Evolutionary conservation across 768 basidiomycete genomes (phyloP).

Genomic region (Tricholoma matsutake): DNA sequence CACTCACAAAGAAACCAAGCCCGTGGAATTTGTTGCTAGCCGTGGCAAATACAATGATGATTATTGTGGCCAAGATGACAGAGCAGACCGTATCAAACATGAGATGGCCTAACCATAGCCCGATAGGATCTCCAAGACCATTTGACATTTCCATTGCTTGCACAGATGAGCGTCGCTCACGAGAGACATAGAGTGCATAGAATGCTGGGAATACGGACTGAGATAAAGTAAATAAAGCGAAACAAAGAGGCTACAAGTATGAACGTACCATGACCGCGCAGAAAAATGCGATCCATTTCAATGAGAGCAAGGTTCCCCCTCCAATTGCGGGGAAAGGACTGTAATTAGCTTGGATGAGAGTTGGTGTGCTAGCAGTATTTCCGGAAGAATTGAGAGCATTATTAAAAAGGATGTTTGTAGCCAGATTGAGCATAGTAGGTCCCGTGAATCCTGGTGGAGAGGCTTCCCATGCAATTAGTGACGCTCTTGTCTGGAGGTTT

Average conservation of each 20-base stretch:
- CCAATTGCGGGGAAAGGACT: conserved; percentile 54
- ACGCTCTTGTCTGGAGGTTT: conserved; percentile 43
- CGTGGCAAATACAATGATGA: conserved; percentile 57
- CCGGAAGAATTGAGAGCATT: conserved; percentile 54
- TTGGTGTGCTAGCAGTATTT: conserved; percentile 31
- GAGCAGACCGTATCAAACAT: conserved; percentile 67
- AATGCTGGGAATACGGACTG: conserved; percentile 81
- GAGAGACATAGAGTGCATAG: conserved; percentile 72
- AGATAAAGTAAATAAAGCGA: neutral
- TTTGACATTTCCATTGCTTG: conserved; percentile 84
- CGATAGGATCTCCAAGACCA: conserved; percentile 64
- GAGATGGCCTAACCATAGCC: conserved; percentile 78
- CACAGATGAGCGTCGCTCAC: conserved; percentile 66
- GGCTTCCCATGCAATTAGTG: conserved; percentile 73
- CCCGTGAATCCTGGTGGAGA: conserved; percentile 56
- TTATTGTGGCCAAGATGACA: conserved; percentile 57
- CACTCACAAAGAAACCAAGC: conserved; percentile 57
- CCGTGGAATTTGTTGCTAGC: conserved; percentile 64
- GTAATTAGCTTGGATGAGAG: conserved; percentile 58
- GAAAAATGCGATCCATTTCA: conserved; percentile 78
- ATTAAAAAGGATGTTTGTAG: conserved; percentile 64
- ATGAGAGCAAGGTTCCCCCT: conserved; percentile 52
- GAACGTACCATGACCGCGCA: conserved; percentile 62
- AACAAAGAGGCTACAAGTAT: neutral
- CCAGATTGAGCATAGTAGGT: conserved; percentile 62